Evolutionary conservation across 331 rosid species (phyloP), one percentile per base, ranked within the genome.

Genomic region (Malus hybrid): DNA sequence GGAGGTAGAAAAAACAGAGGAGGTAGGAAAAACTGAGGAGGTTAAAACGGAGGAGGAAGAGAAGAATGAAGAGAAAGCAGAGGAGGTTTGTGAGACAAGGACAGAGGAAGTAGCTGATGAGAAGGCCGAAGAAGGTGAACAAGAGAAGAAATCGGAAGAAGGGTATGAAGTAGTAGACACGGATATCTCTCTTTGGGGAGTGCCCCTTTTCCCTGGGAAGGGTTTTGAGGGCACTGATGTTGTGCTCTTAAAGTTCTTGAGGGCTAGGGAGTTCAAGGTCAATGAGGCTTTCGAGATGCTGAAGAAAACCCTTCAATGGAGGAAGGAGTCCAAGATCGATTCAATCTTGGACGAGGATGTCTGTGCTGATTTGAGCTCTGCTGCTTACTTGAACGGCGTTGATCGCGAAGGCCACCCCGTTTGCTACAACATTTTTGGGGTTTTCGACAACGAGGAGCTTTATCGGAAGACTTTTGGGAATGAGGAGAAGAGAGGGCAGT

Each of bases 341-440:
- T 86, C 93, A 0, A 72, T 87, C 31, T 15, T 90, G 71, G 87
- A 80, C 1, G 93, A 93, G 68, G 92, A 82, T 16, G 77, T 89
- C 7, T 85, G 77, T 5, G 65, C 83, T 15, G 87, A 87, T 13
- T 61, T 90, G 75, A 76, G 81, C 27, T 80, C 88, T 1, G 88
- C 90, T 0, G 90, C 87, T 0, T 80, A 55, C 76, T 80, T 86
- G 78, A 76, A 70, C 19, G 98, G 97, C 1, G 77, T 88, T 2
- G 98, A 93, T 65, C 84, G 79, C 0, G 90, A 93, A 60, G 94
- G 96, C 3, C 97, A 91, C 78, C 94, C 94, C 1, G 93, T 93
- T 7, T 90, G 97, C 80, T 91, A 91, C 88, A 93, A 93, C 77
- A 65, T 90, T 3, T 89, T 85, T 9, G 96, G 97, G 14, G 91